These are phyloP conservation scores for Nephelium lappaceum DNA, from an alignment of 345 rosid species.

Conservation along the genomic window DNA sequence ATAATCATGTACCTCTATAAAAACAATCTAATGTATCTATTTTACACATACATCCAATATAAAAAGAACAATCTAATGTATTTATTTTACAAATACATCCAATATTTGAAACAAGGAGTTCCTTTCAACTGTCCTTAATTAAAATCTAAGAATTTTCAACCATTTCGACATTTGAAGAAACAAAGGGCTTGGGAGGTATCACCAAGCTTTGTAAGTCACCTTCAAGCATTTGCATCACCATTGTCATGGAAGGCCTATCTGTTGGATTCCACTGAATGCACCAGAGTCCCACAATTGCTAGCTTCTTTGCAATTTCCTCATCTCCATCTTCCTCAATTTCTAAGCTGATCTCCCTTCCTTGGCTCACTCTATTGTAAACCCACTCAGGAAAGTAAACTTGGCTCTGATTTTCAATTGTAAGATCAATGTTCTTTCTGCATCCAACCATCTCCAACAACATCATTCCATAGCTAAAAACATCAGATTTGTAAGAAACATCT, in stretches of 20 bases:
- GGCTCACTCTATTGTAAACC: slow-evolving; percentile 11
- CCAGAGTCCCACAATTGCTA: slow-evolving; percentile 14
- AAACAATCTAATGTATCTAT: too few relatives aligned
- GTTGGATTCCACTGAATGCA: slow-evolving; percentile 11
- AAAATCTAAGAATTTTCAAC: not conserved
- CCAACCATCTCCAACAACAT: slow-evolving; percentile 22
- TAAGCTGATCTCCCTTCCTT: not conserved
- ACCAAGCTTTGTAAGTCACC: slow-evolving; percentile 9
- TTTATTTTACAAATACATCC: not conserved
- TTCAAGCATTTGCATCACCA: slow-evolving; percentile 21
- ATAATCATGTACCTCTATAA: too few relatives aligned
- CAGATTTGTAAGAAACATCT: slow-evolving; percentile 22
- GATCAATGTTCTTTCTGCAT: not conserved
- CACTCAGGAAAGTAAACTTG: slow-evolving; percentile 20
- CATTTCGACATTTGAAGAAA: slow-evolving; percentile 1
- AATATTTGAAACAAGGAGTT: not conserved
- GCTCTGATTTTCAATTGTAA: slow-evolving; percentile 8
- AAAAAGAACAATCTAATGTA: too few relatives aligned
- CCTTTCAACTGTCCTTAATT: too few relatives aligned
- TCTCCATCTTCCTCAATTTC: slow-evolving; percentile 4
- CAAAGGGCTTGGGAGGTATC: slow-evolving; percentile 17
- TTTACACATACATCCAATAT: too few relatives aligned
- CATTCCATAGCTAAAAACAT: slow-evolving; percentile 26
- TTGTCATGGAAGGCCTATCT: slow-evolving; percentile 15
- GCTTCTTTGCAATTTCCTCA: slow-evolving; percentile 12